A percentile compares a stretch with the other conserved stretches of the same genome.
Conservation (phyloP, 2,329 filamentous ascomycete genomes). For the Aspergillus sergii region DNA sequence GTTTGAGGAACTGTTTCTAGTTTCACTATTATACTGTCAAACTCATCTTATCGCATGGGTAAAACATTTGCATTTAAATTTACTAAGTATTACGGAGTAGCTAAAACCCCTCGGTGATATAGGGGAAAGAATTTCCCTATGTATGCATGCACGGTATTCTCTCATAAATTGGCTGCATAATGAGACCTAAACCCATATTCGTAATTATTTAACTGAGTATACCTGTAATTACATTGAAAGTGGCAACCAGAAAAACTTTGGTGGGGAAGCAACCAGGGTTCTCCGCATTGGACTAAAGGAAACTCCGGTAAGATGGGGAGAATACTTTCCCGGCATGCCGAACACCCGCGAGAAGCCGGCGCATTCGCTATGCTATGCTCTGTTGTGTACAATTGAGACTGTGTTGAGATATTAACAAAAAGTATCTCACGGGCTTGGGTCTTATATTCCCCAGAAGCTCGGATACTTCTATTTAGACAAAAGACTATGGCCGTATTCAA, state of each 20-base stretch:
- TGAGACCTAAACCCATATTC: background rate
- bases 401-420: background rate
- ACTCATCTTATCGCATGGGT: background rate
- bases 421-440: background rate
- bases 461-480: background rate
- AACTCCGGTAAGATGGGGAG: background rate
- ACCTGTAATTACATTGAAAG: background rate
- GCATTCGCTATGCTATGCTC: background rate
- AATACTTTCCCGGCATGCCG: slow-evolving; percentile 2
- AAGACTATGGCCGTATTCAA: background rate
- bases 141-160: background rate
- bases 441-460: background rate
- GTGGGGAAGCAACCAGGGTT: background rate
- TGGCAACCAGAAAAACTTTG: background rate
- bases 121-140: background rate
- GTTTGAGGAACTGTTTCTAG: background rate
- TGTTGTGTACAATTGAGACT: background rate
- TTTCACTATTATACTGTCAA: background rate
- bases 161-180: background rate
- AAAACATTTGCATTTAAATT: background rate
- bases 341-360: background rate
- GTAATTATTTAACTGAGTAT: background rate
- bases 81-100: background rate
- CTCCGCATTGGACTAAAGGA: background rate
- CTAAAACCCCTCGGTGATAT: background rate